Evolutionary conservation across 225 moss, liverwort and hornwort genomes (phyloP).

Genomic region (Rhytidiadelphus loreus): DNA sequence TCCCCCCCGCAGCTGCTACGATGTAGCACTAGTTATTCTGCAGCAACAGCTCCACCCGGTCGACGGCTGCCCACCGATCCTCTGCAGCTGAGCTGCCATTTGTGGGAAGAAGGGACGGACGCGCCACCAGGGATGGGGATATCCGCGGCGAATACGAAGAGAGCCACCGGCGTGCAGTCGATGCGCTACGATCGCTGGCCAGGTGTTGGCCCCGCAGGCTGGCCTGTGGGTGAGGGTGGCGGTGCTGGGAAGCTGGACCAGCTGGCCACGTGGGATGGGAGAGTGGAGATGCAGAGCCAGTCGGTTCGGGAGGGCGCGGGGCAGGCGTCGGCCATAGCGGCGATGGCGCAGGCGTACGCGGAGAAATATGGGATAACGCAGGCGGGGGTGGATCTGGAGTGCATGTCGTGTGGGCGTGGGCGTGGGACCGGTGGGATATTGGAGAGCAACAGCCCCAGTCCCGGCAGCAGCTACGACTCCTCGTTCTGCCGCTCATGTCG

Average conservation of each 20-base stretch:
- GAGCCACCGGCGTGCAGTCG: background rate
- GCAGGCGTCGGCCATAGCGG: conserved; percentile 3
- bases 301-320: conserved; percentile 5
- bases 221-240: background rate
- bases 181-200: conserved; percentile 4
- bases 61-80: background rate
- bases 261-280: background rate
- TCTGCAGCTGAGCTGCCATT: background rate
- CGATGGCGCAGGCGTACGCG: conserved; percentile 16
- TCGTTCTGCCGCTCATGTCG: conserved; percentile 15
- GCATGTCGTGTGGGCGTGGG: background rate
- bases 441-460: background rate
- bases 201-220: background rate
- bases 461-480: background rate
- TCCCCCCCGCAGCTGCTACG: background rate
- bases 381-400: background rate
- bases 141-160: background rate
- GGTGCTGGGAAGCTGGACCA: background rate
- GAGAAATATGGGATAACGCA: conserved; percentile 11
- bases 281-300: conserved; percentile 3
- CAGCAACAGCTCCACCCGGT: background rate
- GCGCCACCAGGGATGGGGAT: background rate
- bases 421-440: background rate
- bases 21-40: background rate
- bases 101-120: conserved; percentile 13